Evolutionary conservation across 352 stramenopile species (phyloP), one percentile per base, ranked within the genome.

Genomic region (Blastocystis sp.): DNA sequence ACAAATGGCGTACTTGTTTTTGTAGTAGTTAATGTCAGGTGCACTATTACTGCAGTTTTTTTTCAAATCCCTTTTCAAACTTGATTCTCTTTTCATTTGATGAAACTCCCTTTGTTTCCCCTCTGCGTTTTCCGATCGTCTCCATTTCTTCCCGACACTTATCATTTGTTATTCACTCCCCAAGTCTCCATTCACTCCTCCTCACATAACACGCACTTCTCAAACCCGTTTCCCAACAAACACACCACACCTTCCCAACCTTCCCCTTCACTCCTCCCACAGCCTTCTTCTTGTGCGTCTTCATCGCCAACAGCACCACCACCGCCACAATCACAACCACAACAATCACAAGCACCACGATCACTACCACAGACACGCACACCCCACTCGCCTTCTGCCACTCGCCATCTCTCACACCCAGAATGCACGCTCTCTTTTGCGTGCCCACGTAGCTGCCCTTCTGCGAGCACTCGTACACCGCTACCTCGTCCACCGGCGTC

Each of bases 251-350:
- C 48, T 56, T 56, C 48, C 5, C 48, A 17, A 7, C 48, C 66
- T 76, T 76, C 41, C 66, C 66, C 45, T 76, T 76, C 66, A 76
- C 66, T 5, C 66, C 66, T 5, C 66, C 66, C 14, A 76, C 66
- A 56, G 66, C 66, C 45, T 61, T 76, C 23, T 3, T 61, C 41
- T 60, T 53, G 48, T 14, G 0, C 5, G 0, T 3, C 2, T 38
- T 2, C 10, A 77, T 10, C 2, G 56, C 19, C 7, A 77, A 17
- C 3, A 77, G 17, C 7, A 59, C 67, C 34, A 67, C 62, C 23
- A 77, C 28, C 0, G 52, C 23, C 1, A 77, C 61, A 9, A 59
- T 59, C 2, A 77, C 56, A 77, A 77, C 56, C 40, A 23, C 67
- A 2, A 77, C 41, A 0, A 77, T 1, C 21, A 77, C 67, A 19